phyloP scores from a whole-genome alignment of 2,329 filamentous ascomycete genomes.

The Neofusicoccum cordaticola region DNA sequence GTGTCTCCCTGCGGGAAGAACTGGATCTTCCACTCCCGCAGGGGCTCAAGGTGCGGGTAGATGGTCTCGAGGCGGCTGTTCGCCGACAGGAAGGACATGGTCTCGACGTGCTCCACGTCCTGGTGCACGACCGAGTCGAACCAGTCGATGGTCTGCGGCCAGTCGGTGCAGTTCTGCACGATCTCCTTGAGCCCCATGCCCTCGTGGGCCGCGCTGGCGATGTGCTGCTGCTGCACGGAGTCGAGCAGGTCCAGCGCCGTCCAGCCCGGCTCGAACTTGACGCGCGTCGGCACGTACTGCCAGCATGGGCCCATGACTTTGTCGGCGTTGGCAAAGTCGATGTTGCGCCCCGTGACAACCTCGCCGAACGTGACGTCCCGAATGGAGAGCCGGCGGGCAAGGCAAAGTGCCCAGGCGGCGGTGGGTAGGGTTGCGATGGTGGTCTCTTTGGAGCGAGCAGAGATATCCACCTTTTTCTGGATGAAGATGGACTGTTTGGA shows the following conservation, averaged over 20 bases:
- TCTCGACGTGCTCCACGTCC: constrained; percentile 55
- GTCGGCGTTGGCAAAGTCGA: constrained; percentile 56
- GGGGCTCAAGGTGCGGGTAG: constrained; percentile 48
- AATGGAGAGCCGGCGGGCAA: constrained; percentile 38
- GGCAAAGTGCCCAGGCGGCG: no score
- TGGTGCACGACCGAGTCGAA: constrained; percentile 42
- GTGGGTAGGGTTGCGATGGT: constrained; percentile 60
- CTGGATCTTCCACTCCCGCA: constrained; percentile 58
- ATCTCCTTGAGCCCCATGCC: constrained; percentile 37
- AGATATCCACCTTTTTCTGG: constrained; percentile 30
- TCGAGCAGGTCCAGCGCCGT: constrained; percentile 33
- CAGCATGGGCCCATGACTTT: constrained; percentile 63
- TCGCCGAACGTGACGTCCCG: constrained; percentile 59
- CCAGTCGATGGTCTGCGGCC: constrained; percentile 29
- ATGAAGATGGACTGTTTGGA: constrained; percentile 25
- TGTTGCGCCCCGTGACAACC: constrained; percentile 63
- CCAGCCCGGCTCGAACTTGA: constrained; percentile 45
- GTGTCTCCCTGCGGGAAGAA: constrained; percentile 54
- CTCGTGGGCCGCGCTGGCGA: constrained; percentile 34
- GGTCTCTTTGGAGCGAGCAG: constrained; percentile 51
- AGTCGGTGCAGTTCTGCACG: constrained; percentile 34
- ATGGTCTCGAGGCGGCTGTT: constrained; percentile 52
- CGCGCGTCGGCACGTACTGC: constrained; percentile 64
- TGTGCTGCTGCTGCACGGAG: constrained; percentile 18
- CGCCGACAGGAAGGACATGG: constrained; percentile 42